Evolutionary conservation across 768 basidiomycete genomes (phyloP).

Genomic region (Podaxis rugospora): DNA sequence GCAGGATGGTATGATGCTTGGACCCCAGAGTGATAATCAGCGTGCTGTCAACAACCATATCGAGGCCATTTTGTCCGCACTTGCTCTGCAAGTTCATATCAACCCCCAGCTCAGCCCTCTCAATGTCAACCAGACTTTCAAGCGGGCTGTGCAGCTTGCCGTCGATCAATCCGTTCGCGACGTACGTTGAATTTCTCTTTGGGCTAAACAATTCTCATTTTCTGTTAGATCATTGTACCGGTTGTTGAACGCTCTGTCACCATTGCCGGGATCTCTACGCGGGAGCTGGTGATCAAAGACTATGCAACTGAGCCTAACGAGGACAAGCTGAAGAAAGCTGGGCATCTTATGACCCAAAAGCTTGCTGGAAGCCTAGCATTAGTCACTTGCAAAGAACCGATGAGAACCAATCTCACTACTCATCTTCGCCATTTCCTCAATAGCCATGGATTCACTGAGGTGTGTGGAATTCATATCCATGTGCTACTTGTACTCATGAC

Average conservation of each 20-base stretch:
- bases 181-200: slow-evolving; percentile 36
- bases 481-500: slow-evolving; percentile 4
- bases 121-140: slow-evolving; percentile 78
- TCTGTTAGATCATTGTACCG: slow-evolving; percentile 80
- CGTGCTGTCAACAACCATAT: slow-evolving; percentile 72
- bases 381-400: slow-evolving; percentile 97
- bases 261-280: slow-evolving; percentile 95
- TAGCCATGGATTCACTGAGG: slow-evolving; percentile 90
- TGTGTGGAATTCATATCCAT: slow-evolving; percentile 21
- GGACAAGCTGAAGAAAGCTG: slow-evolving; percentile 85
- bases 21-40: slow-evolving; percentile 51
- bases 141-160: slow-evolving; percentile 85
- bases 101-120: slow-evolving; percentile 71
- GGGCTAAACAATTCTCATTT: slow-evolving; percentile 1
- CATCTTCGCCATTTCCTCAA: slow-evolving; percentile 80
- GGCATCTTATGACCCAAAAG: slow-evolving; percentile 95
- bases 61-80: slow-evolving; percentile 68
- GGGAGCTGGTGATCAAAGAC: slow-evolving; percentile 93
- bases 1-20: slow-evolving; percentile 17
- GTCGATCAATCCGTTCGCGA: slow-evolving; percentile 95
- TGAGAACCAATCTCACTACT: slow-evolving; percentile 86
- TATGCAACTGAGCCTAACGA: slow-evolving; percentile 92
- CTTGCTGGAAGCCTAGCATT: slow-evolving; percentile 93
- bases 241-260: slow-evolving; percentile 98
- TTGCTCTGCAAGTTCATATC: slow-evolving; percentile 74